phyloP scores from a whole-genome alignment of 306 rosid genomes.

The Rosa chinensis region DNA sequence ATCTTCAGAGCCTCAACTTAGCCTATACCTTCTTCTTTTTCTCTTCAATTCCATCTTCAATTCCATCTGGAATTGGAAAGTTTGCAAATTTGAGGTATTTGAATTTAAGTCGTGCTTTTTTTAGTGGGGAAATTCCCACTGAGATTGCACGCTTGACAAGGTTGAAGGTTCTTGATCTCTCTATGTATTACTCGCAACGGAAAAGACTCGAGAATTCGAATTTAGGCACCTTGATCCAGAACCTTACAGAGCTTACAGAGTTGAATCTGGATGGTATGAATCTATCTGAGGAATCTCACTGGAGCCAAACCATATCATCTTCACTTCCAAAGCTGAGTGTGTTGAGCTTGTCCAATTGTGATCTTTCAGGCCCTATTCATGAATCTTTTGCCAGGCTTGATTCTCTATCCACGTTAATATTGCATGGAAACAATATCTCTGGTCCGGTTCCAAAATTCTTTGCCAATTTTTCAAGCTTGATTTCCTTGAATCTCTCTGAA shows the following conservation, averaged over 20 bases:
- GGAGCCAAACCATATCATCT: not conserved
- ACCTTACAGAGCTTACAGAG: conserved; percentile 1
- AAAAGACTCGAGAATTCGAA: not conserved
- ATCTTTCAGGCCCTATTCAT: conserved; percentile 16
- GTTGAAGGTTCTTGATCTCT: too few relatives aligned
- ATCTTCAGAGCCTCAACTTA: not conserved
- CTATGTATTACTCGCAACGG: not conserved
- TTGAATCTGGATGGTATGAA: too few relatives aligned
- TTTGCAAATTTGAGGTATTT: conserved; percentile 19
- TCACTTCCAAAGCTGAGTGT: not conserved
- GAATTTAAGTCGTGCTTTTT: too few relatives aligned
- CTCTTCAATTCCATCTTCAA: too few relatives aligned
- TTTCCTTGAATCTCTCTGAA: conserved; percentile 7
- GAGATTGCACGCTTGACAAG: not conserved
- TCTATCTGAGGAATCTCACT: not conserved
- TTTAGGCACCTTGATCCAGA: not conserved
- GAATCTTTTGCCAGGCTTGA: conserved; percentile 5
- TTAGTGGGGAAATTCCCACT: not conserved
- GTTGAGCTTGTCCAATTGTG: not conserved
- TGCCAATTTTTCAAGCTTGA: conserved; percentile 20
- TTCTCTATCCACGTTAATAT: conserved; percentile 2
- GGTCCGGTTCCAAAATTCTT: conserved; percentile 11
- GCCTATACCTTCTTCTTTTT: too few relatives aligned
- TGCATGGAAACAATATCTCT: not conserved
- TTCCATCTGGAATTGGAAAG: conserved; percentile 21